These are phyloP conservation scores for Ettlia oleoabundans DNA, from an alignment of 139 green algal species.

Conservation along the genomic window DNA sequence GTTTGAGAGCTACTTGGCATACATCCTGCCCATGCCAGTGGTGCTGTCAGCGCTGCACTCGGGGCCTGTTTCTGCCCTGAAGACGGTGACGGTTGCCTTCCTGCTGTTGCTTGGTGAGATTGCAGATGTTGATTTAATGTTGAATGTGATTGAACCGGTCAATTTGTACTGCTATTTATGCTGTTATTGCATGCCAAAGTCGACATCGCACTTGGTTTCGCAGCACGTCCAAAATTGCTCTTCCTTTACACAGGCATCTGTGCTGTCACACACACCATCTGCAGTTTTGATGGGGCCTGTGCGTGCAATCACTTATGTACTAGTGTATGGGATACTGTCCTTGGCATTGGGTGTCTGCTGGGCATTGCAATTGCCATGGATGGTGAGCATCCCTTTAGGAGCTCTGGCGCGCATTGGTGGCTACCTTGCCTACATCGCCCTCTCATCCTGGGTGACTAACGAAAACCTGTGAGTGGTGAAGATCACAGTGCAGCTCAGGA, in stretches of 20 bases:
- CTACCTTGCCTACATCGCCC: slow-evolving; percentile 65
- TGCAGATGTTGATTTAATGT: too few relatives aligned
- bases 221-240: too few relatives aligned
- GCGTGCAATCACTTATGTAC: slow-evolving; percentile 71
- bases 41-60: slow-evolving; percentile 72
- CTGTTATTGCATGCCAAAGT: too few relatives aligned
- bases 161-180: too few relatives aligned
- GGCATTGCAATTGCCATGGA: slow-evolving; percentile 49
- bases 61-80: slow-evolving; percentile 57
- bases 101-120: slow-evolving; percentile 84
- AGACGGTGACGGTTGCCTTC: slow-evolving; percentile 70
- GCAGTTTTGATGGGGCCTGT: slow-evolving; percentile 85
- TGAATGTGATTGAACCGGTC: too few relatives aligned
- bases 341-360: slow-evolving; percentile 62
- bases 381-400: slow-evolving; percentile 43
- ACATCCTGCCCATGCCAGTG: slow-evolving; percentile 87
- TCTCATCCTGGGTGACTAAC: slow-evolving; percentile 73
- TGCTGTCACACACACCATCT: background rate
- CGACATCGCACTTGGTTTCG: too few relatives aligned
- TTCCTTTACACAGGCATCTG: too few relatives aligned
- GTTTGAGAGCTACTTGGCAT: slow-evolving; percentile 80
- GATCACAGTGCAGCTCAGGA: background rate
- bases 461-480: slow-evolving; percentile 68
- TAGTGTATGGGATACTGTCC: slow-evolving; percentile 77
- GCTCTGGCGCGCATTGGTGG: slow-evolving; percentile 63